These are phyloP conservation scores for Nemania serpens DNA, from an alignment of 2,329 filamentous ascomycete genomes.

Conservation along the genomic window DNA sequence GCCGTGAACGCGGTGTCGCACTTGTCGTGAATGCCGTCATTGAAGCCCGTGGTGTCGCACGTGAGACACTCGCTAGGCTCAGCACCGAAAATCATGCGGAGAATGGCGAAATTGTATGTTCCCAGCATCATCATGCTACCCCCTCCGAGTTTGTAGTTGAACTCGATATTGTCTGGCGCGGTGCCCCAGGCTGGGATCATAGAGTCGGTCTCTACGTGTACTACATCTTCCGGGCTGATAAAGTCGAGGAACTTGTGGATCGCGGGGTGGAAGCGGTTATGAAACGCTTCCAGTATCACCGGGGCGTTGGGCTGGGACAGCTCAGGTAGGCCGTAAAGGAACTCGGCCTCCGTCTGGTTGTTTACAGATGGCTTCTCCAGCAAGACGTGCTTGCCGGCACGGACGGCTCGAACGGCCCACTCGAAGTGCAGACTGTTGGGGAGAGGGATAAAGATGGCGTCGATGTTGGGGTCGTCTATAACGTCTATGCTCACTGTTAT, in stretches of 20 bases:
- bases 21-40: not conserved
- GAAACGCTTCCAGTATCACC: not conserved
- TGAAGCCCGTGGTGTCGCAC: not conserved
- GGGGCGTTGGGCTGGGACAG: not conserved
- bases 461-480: not conserved
- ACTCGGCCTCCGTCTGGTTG: not conserved
- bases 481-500: not conserved
- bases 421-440: not conserved
- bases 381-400: not conserved
- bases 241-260: not conserved
- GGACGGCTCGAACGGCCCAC: not conserved
- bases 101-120: not conserved
- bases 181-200: not conserved
- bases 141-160: not conserved
- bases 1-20: not conserved
- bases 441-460: not conserved
- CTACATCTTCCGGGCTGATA: not conserved
- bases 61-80: not conserved
- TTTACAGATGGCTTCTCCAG: not conserved
- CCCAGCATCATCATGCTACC: not conserved
- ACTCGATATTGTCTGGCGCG: not conserved
- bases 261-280: not conserved
- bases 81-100: constrained; percentile 6
- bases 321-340: not conserved
- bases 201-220: not conserved